phyloP scores from a whole-genome alignment of 495 filamentous ascomycete species.

The Penicillium tannophilum region DNA sequence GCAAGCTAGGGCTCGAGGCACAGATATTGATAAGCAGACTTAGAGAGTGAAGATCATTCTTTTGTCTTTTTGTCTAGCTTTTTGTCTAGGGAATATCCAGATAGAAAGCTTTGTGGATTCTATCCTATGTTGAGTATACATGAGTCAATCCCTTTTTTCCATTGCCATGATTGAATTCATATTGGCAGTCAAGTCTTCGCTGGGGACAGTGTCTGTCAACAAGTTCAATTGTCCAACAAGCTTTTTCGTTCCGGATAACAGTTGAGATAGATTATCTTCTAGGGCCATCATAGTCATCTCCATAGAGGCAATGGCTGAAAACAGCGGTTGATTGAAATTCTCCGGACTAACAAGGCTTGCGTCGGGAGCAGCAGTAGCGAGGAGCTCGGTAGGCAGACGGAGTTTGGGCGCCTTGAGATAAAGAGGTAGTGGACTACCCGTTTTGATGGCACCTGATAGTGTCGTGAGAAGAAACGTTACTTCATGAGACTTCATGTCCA shows the following conservation, averaged over 20 bases:
- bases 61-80: too few relatives aligned
- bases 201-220: not conserved
- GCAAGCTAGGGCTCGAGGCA: too few relatives aligned
- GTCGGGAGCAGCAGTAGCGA: not conserved
- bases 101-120: too few relatives aligned
- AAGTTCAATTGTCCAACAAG: not conserved
- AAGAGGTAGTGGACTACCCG: constrained; percentile 4
- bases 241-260: not conserved
- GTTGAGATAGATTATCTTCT: not conserved
- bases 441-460: constrained; percentile 5
- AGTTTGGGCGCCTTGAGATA: constrained; percentile 6
- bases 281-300: not conserved
- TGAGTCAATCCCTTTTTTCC: not conserved
- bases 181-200: not conserved
- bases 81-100: too few relatives aligned
- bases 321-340: not conserved
- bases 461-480: constrained; percentile 56
- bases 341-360: not conserved
- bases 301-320: not conserved
- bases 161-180: not conserved
- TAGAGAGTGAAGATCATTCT: too few relatives aligned
- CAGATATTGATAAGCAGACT: too few relatives aligned
- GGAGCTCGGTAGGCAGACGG: constrained; percentile 5
- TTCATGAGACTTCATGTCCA: constrained; percentile 59
- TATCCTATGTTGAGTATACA: not conserved